Conservation (phyloP, 768 basidiomycete genomes). For the Amanita exitialis region DNA sequence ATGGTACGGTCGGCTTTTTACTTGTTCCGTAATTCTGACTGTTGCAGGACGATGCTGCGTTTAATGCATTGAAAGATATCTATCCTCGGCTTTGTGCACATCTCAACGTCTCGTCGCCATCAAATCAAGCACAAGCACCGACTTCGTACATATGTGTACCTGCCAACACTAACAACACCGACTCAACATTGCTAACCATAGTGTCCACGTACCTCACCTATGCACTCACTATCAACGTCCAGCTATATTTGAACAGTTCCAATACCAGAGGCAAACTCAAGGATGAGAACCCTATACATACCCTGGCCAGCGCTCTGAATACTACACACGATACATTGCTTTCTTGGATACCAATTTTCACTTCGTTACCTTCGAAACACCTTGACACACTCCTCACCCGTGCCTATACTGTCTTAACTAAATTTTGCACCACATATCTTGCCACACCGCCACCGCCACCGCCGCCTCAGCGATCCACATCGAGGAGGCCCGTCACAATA, state of each 20-base stretch:
- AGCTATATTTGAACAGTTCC: slow-evolving; percentile 9
- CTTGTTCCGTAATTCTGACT: neutral
- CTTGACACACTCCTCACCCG: slow-evolving; percentile 50
- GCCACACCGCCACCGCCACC: neutral
- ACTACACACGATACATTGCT: slow-evolving; percentile 10
- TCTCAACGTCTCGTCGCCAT: slow-evolving; percentile 12
- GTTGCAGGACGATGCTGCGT: slow-evolving; percentile 44
- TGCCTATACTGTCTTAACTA: slow-evolving; percentile 45
- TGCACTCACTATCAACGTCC: slow-evolving; percentile 32
- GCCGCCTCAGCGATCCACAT: slow-evolving; percentile 7
- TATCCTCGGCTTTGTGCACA: slow-evolving; percentile 30
- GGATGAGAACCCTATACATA: slow-evolving; percentile 9
- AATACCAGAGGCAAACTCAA: neutral
- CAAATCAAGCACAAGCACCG: neutral
- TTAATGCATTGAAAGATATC: slow-evolving; percentile 35
- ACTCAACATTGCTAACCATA: slow-evolving; percentile 35
- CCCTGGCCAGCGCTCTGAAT: slow-evolving; percentile 12
- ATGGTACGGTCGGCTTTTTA: slow-evolving; percentile 43
- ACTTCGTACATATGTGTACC: slow-evolving; percentile 24
- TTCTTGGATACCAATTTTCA: slow-evolving; percentile 21
- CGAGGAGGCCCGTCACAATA: neutral
- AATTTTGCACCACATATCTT: slow-evolving; percentile 18
- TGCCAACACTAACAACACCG: slow-evolving; percentile 18
- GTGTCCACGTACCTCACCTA: slow-evolving; percentile 53
- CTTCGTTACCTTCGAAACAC: slow-evolving; percentile 45